Base-by-base conservation (phyloP, 192 early-diverging fungal genomes). In the Helicostylum pulchrum region DNA sequence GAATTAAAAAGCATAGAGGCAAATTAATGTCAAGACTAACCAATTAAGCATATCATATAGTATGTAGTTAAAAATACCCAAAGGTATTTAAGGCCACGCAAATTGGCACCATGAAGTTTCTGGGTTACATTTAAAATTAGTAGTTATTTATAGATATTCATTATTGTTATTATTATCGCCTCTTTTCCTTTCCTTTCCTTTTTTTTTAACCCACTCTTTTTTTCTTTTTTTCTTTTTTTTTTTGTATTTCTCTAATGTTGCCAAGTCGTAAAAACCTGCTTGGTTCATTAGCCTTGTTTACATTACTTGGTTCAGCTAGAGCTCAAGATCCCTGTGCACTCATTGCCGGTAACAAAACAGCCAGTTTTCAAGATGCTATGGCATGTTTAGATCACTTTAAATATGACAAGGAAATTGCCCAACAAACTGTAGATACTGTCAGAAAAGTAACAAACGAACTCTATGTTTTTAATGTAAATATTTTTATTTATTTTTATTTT, bases 341-440 rank as follows among this genome's bases (percentile, higher is more conserved):
- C 12, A 63, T 73, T 59, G 71, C 71, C 36, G 61, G 71, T 36
- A 56, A 67, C 26, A 20, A 30, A 14, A 73, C 57, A 58, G 71
- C 71, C 21, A 64, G 62, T 52, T 68, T 57, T 19, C 23, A 53
- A 11, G 65, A 73, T 46, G 71, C 71, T 32, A 73, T 64, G 45
- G 71, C 71, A 15, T 73, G 71, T 61, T 61, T 73, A 31, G 61
- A 73, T 39, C 47, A 67, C 49, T 73, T 73, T 60, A 65, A 65
- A 39, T 73, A 43, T 34, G 61, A 73, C 48, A 43, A 73, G 19
- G 49, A 57, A 11, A 60, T 57, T 46, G 71, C 71, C 8, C n/a
- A 49, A 17, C 61, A 73, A 54, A 73, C 71, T 6, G 47, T 73
- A 15, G 71, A 73, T 34, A 73, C 62, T 45, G 56, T 73, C 14